Evolutionary conservation across 768 basidiomycete genomes (phyloP).

Genomic region (Xerocomellus chrysenteron): DNA sequence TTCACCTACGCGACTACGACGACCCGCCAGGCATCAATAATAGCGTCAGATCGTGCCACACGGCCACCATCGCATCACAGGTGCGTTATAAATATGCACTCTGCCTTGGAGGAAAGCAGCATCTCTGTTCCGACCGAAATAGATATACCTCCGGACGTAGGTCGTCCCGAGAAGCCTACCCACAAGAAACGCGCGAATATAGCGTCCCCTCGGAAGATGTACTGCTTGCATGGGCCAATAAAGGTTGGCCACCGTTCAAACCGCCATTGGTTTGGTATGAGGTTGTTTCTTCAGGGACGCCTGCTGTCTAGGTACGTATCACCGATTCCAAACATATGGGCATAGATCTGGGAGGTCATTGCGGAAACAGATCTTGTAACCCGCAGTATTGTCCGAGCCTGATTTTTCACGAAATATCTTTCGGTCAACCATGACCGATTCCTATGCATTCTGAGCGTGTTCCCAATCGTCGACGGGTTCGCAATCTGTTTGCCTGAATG

Average conservation of each 20-base stretch:
- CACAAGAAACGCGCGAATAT: not conserved
- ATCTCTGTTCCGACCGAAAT: conserved; percentile 1
- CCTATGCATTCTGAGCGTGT: not conserved
- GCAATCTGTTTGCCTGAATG: not conserved
- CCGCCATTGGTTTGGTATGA: not conserved
- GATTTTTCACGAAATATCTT: not conserved
- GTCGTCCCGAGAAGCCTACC: conserved; percentile 6
- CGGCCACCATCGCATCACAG: not conserved
- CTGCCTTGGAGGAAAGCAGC: not conserved
- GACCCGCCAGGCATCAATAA: conserved; percentile 1
- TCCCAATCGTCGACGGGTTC: not conserved
- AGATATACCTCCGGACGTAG: conserved; percentile 4
- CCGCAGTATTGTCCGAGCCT: not conserved
- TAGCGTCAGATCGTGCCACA: not conserved
- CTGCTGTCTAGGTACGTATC: too few species aligned
- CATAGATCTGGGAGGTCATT: not conserved
- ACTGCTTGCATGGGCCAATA: too few species aligned
- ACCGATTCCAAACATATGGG: too few species aligned
- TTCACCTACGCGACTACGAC: not conserved
- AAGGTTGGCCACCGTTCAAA: too few species aligned
- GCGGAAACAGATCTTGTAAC: not conserved
- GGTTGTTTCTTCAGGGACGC: not conserved
- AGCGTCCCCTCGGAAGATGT: too few species aligned
- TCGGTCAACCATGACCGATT: not conserved
- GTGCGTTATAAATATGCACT: not conserved